Percentiles rank a stretch among this genome's conserved stretches.
Conservation (phyloP, 345 rosid species). For the Brassica nigra region DNA sequence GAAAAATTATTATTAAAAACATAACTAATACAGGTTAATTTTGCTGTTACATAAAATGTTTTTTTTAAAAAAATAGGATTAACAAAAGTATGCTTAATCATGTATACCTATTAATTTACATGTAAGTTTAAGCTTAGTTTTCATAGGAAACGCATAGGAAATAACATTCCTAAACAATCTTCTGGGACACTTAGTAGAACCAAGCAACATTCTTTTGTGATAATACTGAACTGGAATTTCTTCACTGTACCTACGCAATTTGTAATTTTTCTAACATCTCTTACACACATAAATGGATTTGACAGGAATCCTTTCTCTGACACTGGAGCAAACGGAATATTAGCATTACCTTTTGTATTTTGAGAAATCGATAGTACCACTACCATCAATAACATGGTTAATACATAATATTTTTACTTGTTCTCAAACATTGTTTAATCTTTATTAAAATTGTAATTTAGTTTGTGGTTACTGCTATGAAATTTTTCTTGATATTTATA, state of each 20-base stretch:
- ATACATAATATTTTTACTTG: not conserved
- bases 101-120: not conserved
- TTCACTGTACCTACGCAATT: not conserved
- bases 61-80: not conserved
- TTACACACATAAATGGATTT: not conserved
- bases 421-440: not conserved
- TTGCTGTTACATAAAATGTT: not conserved
- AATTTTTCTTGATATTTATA: not conserved
- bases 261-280: not conserved
- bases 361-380: not conserved
- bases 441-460: not conserved
- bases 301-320: not conserved
- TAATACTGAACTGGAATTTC: not conserved
- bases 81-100: not conserved
- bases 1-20: not conserved
- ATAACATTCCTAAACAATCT: slow-evolving; percentile 11
- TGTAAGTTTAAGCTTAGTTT: not conserved
- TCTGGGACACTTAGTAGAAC: not conserved
- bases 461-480: not conserved
- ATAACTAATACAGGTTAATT: not conserved
- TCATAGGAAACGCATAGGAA: not conserved
- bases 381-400: not conserved
- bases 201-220: not conserved
- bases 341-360: not conserved
- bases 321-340: not conserved